phyloP scores from a whole-genome alignment of 2,329 filamentous ascomycete species.

The Paramyrothecium sp. region DNA sequence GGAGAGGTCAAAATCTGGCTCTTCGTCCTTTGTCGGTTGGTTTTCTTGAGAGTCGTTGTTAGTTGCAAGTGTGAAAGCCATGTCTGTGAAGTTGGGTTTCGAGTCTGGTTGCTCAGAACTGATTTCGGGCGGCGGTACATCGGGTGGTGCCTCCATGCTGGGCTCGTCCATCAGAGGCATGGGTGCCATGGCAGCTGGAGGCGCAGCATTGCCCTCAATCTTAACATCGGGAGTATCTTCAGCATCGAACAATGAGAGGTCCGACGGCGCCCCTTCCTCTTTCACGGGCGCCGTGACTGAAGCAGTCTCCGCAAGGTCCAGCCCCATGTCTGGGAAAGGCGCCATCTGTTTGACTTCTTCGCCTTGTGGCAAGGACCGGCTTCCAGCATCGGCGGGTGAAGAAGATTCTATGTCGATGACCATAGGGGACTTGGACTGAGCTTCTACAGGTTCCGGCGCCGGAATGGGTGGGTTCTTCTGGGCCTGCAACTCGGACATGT shows the following conservation, averaged over 20 bases:
- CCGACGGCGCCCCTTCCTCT: conserved; percentile 13
- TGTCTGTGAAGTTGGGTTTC: conserved; percentile 54
- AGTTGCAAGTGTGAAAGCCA: conserved; percentile 54
- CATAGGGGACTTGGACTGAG: conserved; percentile 33
- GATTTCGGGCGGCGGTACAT: neutral
- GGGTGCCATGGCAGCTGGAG: conserved; percentile 20
- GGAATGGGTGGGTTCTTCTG: conserved; percentile 18
- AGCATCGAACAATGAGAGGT: conserved; percentile 7
- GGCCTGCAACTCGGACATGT: conserved; percentile 42
- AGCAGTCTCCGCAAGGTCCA: conserved; percentile 8
- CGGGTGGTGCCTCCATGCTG: conserved; percentile 11
- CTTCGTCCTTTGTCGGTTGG: conserved; percentile 21
- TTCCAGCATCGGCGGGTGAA: conserved; percentile 19
- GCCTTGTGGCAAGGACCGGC: conserved; percentile 32
- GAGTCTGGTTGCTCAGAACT: conserved; percentile 21
- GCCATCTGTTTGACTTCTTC: conserved; percentile 43
- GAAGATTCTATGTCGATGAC: conserved; percentile 35
- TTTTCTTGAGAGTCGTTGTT: conserved; percentile 26
- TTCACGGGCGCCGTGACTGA: conserved; percentile 10
- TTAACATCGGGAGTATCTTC: conserved; percentile 19
- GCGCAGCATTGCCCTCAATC: conserved; percentile 5
- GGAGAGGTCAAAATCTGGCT: conserved; percentile 44
- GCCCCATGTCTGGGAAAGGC: conserved; percentile 47
- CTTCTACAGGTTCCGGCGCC: conserved; percentile 25
- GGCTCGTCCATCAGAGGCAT: conserved; percentile 24